Evolutionary conservation across 331 rosid species (phyloP), one percentile per base, ranked within the genome.

Genomic region (Erythrophleum ivorense): DNA sequence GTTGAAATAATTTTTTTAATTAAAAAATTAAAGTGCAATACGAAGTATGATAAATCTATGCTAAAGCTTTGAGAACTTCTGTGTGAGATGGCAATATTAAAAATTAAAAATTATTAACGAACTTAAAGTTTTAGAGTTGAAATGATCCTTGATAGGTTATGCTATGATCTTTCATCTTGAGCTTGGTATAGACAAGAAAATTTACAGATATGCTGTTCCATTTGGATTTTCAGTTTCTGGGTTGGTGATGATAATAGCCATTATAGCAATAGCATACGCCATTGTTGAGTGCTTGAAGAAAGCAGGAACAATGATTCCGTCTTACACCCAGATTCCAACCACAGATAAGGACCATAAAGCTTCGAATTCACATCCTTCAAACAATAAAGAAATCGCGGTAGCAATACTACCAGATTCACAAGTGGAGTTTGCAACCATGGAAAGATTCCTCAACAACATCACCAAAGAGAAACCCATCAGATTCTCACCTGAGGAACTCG

Each of bases 401-500:
- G 43, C 68, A 62, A 62, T 62, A 7, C 43, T 41, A 12, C 40
- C 68, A 29, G 68, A 62, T 62, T 31, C 68, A 31, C 68, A 62
- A 62, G 66, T 24, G 8, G 68, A 62, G 9, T 62, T 62, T 62
- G 41, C 68, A 31, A 62, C 68, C 33, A 62, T 62, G 68, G 68
- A 62, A 62, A 31, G 68, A 62, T 62, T 62, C 68, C 68, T 33
- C 68, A 5, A 62, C 41, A 33, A 62, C 68, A 62, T 62, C 41
- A 62, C 33, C 68, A 40, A 62, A 62, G 68, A 62, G 43, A 62
- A 62, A 31, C 68, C 68, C 43, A 62, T 33, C 19, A 62, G 68
- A 62, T 62, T 62, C 68, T 62, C 68, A 33, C 68, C 68, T 33
- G 68, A 62, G 41, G 68, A 62, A 29, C 68, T 62, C 31, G 68